Conservation (phyloP, 2,329 filamentous ascomycete species). For the Diaporthe eres region DNA sequence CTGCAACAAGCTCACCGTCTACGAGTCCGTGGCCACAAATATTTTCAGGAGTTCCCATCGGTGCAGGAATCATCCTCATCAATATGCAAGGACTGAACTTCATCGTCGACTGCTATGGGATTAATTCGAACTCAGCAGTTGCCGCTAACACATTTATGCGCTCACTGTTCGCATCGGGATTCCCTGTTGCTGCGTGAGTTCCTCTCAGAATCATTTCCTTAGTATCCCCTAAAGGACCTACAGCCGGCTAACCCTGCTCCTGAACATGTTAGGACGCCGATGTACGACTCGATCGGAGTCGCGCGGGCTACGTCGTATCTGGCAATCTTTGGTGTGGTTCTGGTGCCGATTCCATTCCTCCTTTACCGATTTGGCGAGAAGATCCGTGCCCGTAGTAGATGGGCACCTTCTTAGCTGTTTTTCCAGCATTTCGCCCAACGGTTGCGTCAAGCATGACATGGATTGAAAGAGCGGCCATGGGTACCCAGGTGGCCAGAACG, state of each 20-base stretch:
- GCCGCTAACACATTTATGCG: conserved; percentile 12
- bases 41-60: background rate
- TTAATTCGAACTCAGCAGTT: conserved; percentile 5
- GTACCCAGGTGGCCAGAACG: background rate
- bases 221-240: too few species aligned
- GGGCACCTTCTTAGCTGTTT: background rate
- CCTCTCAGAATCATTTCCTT: background rate
- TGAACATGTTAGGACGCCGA: background rate
- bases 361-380: conserved; percentile 12
- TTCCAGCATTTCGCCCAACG: background rate
- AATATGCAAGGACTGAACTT: conserved; percentile 12
- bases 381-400: conserved; percentile 6
- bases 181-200: conserved; percentile 10
- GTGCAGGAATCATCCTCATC: conserved; percentile 6
- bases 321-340: background rate
- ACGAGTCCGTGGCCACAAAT: background rate
- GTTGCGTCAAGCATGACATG: background rate
- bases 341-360: background rate
- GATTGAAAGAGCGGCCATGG: background rate
- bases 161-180: conserved; percentile 1
- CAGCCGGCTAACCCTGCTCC: background rate
- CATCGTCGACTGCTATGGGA: conserved; percentile 13
- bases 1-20: conserved; percentile 9
- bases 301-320: background rate
- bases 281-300: background rate